These are phyloP conservation scores for Oehlia diaphana DNA, from an alignment of 192 early-diverging fungal species.

Conservation along the genomic window DNA sequence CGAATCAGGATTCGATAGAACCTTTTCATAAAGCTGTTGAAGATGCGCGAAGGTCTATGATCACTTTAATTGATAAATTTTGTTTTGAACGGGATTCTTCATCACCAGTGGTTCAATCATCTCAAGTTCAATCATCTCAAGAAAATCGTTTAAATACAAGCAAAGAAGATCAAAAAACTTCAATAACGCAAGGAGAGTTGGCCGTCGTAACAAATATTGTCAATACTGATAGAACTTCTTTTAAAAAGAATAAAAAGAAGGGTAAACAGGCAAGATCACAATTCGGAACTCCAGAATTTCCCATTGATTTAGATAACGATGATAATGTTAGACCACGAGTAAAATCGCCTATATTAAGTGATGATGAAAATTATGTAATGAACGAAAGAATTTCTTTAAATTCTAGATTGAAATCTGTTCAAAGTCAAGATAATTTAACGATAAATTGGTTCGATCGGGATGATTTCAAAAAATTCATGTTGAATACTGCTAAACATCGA, in stretches of 20 bases:
- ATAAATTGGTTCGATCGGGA: not conserved
- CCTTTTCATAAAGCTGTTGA: not conserved
- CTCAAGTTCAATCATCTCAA: not conserved
- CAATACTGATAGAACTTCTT: not conserved
- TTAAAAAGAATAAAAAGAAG: not conserved
- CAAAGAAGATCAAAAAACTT: not conserved
- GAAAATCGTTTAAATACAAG: too few relatives aligned
- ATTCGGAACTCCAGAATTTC: not conserved
- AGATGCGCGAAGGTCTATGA: not conserved
- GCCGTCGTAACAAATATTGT: not conserved
- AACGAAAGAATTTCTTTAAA: not conserved
- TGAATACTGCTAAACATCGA: not conserved
- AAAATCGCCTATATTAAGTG: not conserved
- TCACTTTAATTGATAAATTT: not conserved
- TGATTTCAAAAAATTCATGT: not conserved
- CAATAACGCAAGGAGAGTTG: not conserved
- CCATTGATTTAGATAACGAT: not conserved
- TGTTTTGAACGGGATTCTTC: not conserved
- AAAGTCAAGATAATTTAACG: not conserved
- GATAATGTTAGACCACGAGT: too few relatives aligned
- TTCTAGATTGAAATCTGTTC: not conserved
- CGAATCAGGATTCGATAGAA: not conserved
- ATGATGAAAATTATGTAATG: not conserved
- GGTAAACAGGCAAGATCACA: not conserved
- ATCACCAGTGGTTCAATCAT: not conserved